These are phyloP conservation scores for Pichia sp. DNA, from an alignment of 1,139 yeast species.

Conservation along the genomic window DNA sequence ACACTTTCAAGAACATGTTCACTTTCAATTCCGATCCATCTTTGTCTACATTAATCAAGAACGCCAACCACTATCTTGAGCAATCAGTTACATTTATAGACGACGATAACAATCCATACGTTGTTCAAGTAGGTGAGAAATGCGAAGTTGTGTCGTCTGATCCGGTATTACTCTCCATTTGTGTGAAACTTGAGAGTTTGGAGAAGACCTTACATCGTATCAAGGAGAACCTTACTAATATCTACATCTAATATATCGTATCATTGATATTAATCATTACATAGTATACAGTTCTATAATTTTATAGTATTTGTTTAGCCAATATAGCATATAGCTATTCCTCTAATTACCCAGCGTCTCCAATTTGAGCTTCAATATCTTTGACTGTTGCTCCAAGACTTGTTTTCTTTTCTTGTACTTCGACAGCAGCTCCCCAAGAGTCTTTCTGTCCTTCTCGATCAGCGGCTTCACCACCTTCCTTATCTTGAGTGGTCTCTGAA, in stretches of 20 bases:
- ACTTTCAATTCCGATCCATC: slow-evolving; percentile 27
- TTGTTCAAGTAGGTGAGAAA: slow-evolving; percentile 29
- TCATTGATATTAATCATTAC: too few species aligned
- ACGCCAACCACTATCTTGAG: slow-evolving; percentile 29
- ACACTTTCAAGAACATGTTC: slow-evolving; percentile 20
- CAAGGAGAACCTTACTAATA: slow-evolving; percentile 21
- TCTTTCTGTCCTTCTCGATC: slow-evolving; percentile 20
- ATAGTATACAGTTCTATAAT: too few species aligned
- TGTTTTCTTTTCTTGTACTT: slow-evolving; percentile 21
- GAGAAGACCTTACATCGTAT: slow-evolving; percentile 28
- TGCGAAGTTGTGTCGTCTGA: slow-evolving; percentile 34
- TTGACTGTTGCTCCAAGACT: slow-evolving; percentile 19
- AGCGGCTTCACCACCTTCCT: slow-evolving; percentile 25
- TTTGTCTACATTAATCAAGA: slow-evolving; percentile 28
- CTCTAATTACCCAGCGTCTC: slow-evolving; percentile 17
- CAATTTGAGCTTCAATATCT: slow-evolving; percentile 18
- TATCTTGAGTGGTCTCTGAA: slow-evolving; percentile 20
- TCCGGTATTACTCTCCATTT: slow-evolving; percentile 32
- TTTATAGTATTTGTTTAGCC: too few species aligned
- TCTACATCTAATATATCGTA: slow-evolving; percentile 3
- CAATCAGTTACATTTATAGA: slow-evolving; percentile 30
- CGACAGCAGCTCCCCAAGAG: slow-evolving; percentile 17
- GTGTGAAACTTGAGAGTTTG: slow-evolving; percentile 32
- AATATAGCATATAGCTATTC: too few species aligned
- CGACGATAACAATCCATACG: slow-evolving; percentile 27